Percentiles rank a stretch among this genome's conserved stretches.
phyloP scores from a whole-genome alignment of 495 filamentous ascomycete species.

The Penicillium daleae region DNA sequence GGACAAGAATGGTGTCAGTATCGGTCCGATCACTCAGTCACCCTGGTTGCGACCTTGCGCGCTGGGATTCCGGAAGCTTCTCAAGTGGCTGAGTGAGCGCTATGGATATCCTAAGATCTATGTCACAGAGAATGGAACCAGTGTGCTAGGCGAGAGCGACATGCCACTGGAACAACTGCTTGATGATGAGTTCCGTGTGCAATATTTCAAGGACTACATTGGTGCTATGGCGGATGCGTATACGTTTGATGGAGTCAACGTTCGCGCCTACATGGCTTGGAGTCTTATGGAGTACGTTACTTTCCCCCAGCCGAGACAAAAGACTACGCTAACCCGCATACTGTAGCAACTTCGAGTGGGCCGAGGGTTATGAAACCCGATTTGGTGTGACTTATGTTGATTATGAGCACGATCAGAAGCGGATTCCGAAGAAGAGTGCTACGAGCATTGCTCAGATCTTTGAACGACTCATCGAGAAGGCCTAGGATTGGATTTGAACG shows the following conservation, averaged over 20 bases:
- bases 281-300: constrained; percentile 69
- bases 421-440: constrained; percentile 79
- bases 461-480: constrained; percentile 45
- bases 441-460: constrained; percentile 67
- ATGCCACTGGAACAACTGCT: constrained; percentile 67
- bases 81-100: constrained; percentile 78
- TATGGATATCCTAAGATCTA: constrained; percentile 76
- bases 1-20: constrained; percentile 68
- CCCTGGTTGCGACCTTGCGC: constrained; percentile 75
- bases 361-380: constrained; percentile 82
- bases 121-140: constrained; percentile 83
- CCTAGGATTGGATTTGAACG: constrained; percentile 5
- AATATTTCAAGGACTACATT: constrained; percentile 77
- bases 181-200: constrained; percentile 72
- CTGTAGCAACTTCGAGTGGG: constrained; percentile 60
- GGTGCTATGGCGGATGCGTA: constrained; percentile 70
- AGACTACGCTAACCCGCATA: constrained; percentile 16
- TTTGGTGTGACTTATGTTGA: constrained; percentile 81
- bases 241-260: constrained; percentile 68
- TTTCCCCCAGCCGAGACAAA: background rate
- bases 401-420: constrained; percentile 73
- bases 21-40: constrained; percentile 75
- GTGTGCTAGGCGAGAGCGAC: constrained; percentile 78
- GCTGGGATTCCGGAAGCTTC: constrained; percentile 72
- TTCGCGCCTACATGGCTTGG: constrained; percentile 78